Base-by-base conservation (phyloP, 257 asterid genomes). In the Fraxinus cuspidata region DNA sequence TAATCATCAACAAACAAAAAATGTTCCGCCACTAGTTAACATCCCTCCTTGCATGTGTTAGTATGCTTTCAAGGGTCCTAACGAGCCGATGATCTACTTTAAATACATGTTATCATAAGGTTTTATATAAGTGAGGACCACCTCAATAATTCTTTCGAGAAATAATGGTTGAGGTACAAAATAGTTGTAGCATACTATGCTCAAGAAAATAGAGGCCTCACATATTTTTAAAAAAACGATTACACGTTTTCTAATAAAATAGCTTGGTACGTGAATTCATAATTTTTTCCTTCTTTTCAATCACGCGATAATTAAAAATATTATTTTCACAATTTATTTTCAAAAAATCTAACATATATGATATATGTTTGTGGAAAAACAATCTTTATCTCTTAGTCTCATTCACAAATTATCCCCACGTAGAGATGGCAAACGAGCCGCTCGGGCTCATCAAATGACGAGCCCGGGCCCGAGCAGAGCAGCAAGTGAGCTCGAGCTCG, bases 361-460 rank as follows among this genome's bases (percentile, higher is more conserved):
- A 58, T 27, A 70, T 28, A 25, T 7, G 40, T 35, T 37, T 37
- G 42, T 37, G 9, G 11, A 76, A 74, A 28, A 32, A 32, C 56
- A 74, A 37, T 1, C 12, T 18, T 34, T 53, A 37, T 1, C 12
- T 18, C 47, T 53, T 63, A 65, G 58, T 72, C 78, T 44, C 74
- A 68, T 51, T 49, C 23, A 68, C 68, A 69, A 27, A 27, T 47
- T 81, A 81, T 77, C 85, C 88, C 81, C 74, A 71, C n/a, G n/a
- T n/a, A n/a, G n/a, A n/a, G n/a, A n/a, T n/a, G n/a, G n/a, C n/a
- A n/a, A n/a, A n/a, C n/a, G n/a, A n/a, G n/a, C n/a, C n/a, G n/a
- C n/a, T n/a, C n/a, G n/a, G n/a, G n/a, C n/a, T n/a, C n/a, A n/a
- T n/a, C n/a, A n/a, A n/a, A n/a, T n/a, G n/a, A n/a, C n/a, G n/a